A percentile compares a stretch with the other conserved stretches of the same genome.
Evolutionary conservation across 495 filamentous ascomycete genomes (phyloP).

Genomic region (Penicillium odoratum): DNA sequence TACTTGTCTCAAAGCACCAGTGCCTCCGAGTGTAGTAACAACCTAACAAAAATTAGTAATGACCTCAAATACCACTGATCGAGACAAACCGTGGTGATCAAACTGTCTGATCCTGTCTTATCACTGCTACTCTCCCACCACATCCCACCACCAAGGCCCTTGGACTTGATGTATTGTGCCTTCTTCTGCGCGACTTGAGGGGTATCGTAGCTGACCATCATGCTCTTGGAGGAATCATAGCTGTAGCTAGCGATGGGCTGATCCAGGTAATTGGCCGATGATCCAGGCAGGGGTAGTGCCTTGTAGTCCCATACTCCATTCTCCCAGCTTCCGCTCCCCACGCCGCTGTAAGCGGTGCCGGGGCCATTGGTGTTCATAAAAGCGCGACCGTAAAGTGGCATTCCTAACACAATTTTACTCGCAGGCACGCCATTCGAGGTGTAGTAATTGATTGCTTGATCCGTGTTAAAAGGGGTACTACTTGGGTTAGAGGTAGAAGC

Average conservation of each 20-base stretch:
- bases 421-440: conserved; percentile 57
- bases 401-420: conserved; percentile 74
- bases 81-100: conserved; percentile 58
- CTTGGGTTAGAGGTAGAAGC: conserved; percentile 47
- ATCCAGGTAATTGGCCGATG: conserved; percentile 16
- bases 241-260: conserved; percentile 60
- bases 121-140: conserved; percentile 91
- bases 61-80: background rate
- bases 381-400: conserved; percentile 83
- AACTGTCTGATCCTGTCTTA: conserved; percentile 52
- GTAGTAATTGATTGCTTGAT: conserved; percentile 66
- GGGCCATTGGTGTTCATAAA: conserved; percentile 72
- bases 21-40: conserved; percentile 31
- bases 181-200: conserved; percentile 60
- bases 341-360: conserved; percentile 64
- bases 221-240: conserved; percentile 56
- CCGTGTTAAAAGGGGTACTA: conserved; percentile 69
- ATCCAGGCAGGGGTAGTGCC: conserved; percentile 48
- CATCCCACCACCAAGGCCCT: conserved; percentile 75
- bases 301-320: conserved; percentile 80
- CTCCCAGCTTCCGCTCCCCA: conserved; percentile 70
- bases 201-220: conserved; percentile 79
- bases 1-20: conserved; percentile 24
- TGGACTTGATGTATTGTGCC: conserved; percentile 60
- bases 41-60: conserved; percentile 20